These are phyloP conservation scores for Fraxinus excelsior DNA, from an alignment of 257 asterid genomes.

Conservation along the genomic window DNA sequence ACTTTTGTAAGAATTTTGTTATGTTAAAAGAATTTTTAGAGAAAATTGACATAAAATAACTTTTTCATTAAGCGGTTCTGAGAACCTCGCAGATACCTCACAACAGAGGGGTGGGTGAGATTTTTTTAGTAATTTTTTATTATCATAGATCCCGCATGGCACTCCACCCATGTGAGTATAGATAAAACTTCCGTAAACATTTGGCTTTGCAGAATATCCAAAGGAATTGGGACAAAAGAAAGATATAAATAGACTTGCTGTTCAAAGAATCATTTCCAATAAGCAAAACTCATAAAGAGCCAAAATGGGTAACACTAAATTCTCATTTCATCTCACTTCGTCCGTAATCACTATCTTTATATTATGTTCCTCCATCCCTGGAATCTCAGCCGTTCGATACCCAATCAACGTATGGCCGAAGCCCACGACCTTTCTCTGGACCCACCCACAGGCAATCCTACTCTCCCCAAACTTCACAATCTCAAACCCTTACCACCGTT, in stretches of 20 bases:
- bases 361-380: constrained; percentile 8
- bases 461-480: constrained; percentile 67
- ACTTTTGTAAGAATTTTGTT: too few species aligned
- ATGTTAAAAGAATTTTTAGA: too few species aligned
- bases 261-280: neutral
- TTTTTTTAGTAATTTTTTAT: too few species aligned
- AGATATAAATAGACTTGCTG: neutral
- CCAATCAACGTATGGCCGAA: constrained; percentile 90
- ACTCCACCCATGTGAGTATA: too few species aligned
- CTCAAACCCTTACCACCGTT: constrained; percentile 43
- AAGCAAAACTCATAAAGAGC: neutral
- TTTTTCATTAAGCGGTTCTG: too few species aligned
- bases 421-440: constrained; percentile 74
- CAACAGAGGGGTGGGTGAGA: too few species aligned
- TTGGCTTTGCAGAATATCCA: too few species aligned
- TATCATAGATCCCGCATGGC: too few species aligned
- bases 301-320: neutral
- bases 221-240: neutral
- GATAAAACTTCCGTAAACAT: too few species aligned
- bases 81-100: too few species aligned
- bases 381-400: constrained; percentile 53
- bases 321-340: constrained; percentile 14
- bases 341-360: constrained; percentile 1
- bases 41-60: too few species aligned
- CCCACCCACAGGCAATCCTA: constrained; percentile 52